A percentile compares a stretch with the other conserved stretches of the same genome.
These are phyloP conservation scores for Brassica carinata DNA, from an alignment of 345 rosid species.

Conservation along the genomic window DNA sequence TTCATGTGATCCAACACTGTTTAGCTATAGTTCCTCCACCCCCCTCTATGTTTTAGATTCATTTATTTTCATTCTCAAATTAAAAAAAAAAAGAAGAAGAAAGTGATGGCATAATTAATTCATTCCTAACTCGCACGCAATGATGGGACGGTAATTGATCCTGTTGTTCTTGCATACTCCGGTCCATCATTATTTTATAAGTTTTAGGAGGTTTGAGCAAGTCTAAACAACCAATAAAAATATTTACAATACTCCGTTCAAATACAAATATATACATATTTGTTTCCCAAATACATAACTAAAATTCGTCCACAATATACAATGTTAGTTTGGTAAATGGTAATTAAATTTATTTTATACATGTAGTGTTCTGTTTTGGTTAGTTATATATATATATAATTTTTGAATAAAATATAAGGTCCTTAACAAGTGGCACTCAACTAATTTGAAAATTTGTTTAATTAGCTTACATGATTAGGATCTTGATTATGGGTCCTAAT, in stretches of 20 bases:
- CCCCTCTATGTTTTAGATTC: not conserved
- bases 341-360: not conserved
- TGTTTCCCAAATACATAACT: too few relatives aligned
- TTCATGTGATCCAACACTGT: slow-evolving; percentile 39
- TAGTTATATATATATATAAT: not conserved
- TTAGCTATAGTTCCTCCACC: slow-evolving; percentile 23
- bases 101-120: slow-evolving; percentile 3
- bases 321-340: too few relatives aligned
- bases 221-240: not conserved
- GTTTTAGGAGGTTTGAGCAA: not conserved
- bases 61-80: not conserved
- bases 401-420: not conserved
- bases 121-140: slow-evolving; percentile 5
- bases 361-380: not conserved
- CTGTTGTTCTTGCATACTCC: not conserved
- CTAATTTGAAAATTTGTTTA: not conserved
- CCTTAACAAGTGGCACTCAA: slow-evolving; percentile 14
- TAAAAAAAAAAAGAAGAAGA: not conserved
- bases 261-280: not conserved
- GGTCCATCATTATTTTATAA: not conserved
- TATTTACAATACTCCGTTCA: not conserved
- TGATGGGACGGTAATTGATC: not conserved
- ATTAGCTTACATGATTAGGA: slow-evolving; percentile 24
- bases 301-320: too few relatives aligned
- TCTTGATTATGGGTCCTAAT: slow-evolving; percentile 7